Base-by-base conservation (phyloP, 2,329 filamentous ascomycete genomes). In the Aspergillus phoenicis region DNA sequence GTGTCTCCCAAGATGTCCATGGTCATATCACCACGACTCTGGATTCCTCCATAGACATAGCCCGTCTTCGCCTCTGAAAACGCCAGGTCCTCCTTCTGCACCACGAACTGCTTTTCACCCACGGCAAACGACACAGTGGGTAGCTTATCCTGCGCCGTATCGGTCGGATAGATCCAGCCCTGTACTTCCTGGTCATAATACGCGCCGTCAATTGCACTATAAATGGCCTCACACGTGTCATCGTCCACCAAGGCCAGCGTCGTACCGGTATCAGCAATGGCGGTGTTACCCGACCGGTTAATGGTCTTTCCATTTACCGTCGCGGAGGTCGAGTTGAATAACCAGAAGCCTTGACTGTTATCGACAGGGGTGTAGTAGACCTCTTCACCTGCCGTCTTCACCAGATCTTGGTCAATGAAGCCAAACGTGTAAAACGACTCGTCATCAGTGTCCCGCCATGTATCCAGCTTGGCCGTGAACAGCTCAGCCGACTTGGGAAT, bases 341-440 rank as follows among this genome's bases (percentile, higher is more conserved):
- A 78, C 89, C 89, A 92, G 78, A 90, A 90, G 22, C 89, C 89
- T 58, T 86, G 75, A 1, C 81, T 83, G 60, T 83, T 86, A 75
- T 91, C 86, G 52, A 91, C 76, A 11, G 83, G 78, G 0, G 85
- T 83, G 76, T 87, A 91, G 65, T 80, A 74, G 41, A 89, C 83
- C 1, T 85, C 80, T 62, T 83, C 71, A 30, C 81, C 82, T 1
- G 83, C 82, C 3, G 80, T 78, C 58, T 78, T 81, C 52, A 90
- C 80, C 0, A 85, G 82, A n/a, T 84, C 82, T 64, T 88, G 71
- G 68, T 91, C 89, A 69, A 91, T 88, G 73, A 81, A 89, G 20
- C 89, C 89, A 65, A 91, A 91, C 1, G 89, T 91, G 77, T 89
- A 91, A 78, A 90, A 91, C 0, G 74, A 86, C 62, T 81, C 74